phyloP scores from a whole-genome alignment of 1,284 basidiomycete genomes.

The Malassezia globosa region DNA sequence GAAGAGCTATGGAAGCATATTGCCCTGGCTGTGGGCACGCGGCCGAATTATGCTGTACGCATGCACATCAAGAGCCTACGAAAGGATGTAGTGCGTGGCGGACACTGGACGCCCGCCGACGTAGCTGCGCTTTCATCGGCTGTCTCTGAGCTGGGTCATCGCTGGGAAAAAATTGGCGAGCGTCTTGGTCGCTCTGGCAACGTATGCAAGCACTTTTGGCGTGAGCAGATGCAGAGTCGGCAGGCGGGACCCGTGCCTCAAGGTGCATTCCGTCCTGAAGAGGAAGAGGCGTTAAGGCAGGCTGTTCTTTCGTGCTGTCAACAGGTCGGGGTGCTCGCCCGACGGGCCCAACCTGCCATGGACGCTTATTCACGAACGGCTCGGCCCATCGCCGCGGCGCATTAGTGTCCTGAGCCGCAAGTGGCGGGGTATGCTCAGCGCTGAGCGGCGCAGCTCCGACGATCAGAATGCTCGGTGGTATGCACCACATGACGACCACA shows the following conservation, averaged over 20 bases:
- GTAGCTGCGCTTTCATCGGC: slow-evolving; percentile 11
- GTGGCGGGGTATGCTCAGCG: slow-evolving; percentile 20
- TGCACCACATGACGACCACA: slow-evolving; percentile 18
- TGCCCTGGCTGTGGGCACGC: slow-evolving; percentile 14
- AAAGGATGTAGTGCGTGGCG: slow-evolving; percentile 16
- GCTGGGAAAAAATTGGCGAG: slow-evolving; percentile 18
- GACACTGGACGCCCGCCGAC: slow-evolving; percentile 14
- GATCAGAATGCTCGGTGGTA: slow-evolving; percentile 19
- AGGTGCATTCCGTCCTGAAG: slow-evolving; percentile 13
- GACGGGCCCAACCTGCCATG: slow-evolving; percentile 18
- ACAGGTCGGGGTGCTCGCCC: slow-evolving; percentile 12
- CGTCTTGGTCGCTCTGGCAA: slow-evolving; percentile 18
- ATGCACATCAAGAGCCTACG: slow-evolving; percentile 20
- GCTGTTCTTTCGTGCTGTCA: slow-evolving; percentile 14
- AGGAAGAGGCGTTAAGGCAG: slow-evolving; percentile 14
- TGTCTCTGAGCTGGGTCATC: slow-evolving; percentile 17
- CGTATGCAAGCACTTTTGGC: slow-evolving; percentile 19
- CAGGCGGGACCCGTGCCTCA: slow-evolving; percentile 6
- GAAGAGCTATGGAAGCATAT: slow-evolving; percentile 21
- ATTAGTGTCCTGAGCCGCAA: slow-evolving; percentile 19
- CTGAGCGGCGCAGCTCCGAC: slow-evolving; percentile 12
- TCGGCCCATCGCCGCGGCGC: slow-evolving; percentile 15
- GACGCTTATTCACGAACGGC: slow-evolving; percentile 19
- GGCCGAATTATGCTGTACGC: slow-evolving; percentile 19
- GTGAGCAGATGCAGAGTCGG: slow-evolving; percentile 16